Evolutionary conservation across 177 flowering plant genomes (phyloP), one percentile per base, ranked within the genome.

Genomic region (Vitis hybrid): DNA sequence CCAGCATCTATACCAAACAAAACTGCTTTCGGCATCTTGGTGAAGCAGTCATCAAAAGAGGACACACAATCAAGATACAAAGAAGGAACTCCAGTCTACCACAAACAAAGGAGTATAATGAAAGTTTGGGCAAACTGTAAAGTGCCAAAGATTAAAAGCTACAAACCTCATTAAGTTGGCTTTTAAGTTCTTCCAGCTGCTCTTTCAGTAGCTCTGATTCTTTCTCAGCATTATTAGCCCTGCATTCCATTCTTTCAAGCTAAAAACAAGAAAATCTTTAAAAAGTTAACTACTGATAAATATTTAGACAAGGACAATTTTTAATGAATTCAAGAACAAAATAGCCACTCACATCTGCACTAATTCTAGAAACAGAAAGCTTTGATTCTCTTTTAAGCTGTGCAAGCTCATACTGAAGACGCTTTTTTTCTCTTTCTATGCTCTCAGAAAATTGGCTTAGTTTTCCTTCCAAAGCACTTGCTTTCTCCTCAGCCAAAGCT

Each of bases 191-290:
- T 75, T 89, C 90, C 66, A 90, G 76, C 81, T 89, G 92, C 72
- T 76, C 75, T 78, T 79, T 87, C 66, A 93, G 75, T 52, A 89
- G 70, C 67, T 76, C 86, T 45, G 92, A 82, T 74, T 95, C 93
- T 71, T 79, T 79, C 81, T 91, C 96, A n/a, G 98, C 92, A 83
- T 81, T 86, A 5, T 39, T 76, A 68, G 95, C 97, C 84, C 85
- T 87, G 76, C 83, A 90, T 77, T 85, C 90, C 91, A 87, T 83
- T 68, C 76, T 81, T 76, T 93, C 97, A 76, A 90, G 89, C 99
- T 95, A 77, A 74, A 78, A 75, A 45, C 50, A 70, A 29, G 59
- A 52, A 29, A 71, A 65, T 19, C 33, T 11, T 14, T 33, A 22
- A 64, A 53, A 49, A 19, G 16, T 39, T 29, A 13, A 56, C 18